These are phyloP conservation scores for Cynanchum wilfordii DNA, from an alignment of 257 asterid genomes.

Conservation along the genomic window DNA sequence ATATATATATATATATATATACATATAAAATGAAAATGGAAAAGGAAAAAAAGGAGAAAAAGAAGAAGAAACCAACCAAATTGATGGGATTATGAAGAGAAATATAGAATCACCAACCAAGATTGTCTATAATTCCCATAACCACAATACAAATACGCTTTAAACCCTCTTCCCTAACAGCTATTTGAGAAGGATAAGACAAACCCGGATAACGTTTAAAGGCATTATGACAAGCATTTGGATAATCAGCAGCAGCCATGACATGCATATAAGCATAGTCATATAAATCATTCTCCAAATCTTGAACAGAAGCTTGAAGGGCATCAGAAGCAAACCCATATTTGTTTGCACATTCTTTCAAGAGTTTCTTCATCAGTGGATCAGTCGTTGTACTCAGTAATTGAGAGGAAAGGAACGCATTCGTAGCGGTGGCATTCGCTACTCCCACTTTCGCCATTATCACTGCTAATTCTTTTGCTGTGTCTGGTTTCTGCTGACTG, in stretches of 20 bases:
- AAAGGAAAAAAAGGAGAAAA: too few relatives aligned
- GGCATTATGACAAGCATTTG: slow-evolving; percentile 54
- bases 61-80: neutral
- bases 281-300: slow-evolving; percentile 47
- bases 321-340: slow-evolving; percentile 60
- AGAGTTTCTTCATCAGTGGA: slow-evolving; percentile 35
- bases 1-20: too few relatives aligned
- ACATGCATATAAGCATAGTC: slow-evolving; percentile 87
- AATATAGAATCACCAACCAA: slow-evolving; percentile 24
- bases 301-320: slow-evolving; percentile 45
- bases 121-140: slow-evolving; percentile 59
- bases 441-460: slow-evolving; percentile 53
- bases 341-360: slow-evolving; percentile 61
- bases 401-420: slow-evolving; percentile 43
- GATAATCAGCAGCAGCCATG: slow-evolving; percentile 86
- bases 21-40: too few relatives aligned
- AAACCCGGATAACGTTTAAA: slow-evolving; percentile 44
- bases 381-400: slow-evolving; percentile 26
- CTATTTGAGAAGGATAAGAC: slow-evolving; percentile 57
- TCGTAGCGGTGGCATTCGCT: slow-evolving; percentile 68
- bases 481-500: slow-evolving; percentile 33
- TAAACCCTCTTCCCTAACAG: slow-evolving; percentile 54
- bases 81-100: neutral
- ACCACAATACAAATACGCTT: slow-evolving; percentile 73
- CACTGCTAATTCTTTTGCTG: slow-evolving; percentile 50